Base-by-base conservation (phyloP, 202 grass and related monocot genomes). In the Musa balbisiana region DNA sequence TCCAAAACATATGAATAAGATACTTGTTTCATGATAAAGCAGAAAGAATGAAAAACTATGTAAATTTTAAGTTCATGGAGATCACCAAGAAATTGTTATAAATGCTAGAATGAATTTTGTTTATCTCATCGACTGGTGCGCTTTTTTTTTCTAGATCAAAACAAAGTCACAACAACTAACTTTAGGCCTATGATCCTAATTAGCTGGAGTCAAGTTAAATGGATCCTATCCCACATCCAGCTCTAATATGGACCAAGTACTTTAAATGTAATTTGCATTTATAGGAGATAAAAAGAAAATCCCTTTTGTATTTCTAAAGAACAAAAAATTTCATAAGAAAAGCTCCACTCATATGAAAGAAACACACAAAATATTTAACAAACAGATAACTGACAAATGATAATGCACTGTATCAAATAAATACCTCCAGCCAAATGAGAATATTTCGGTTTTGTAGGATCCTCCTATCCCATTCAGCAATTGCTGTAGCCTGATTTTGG, bases 401-500 rank as follows among this genome's bases (percentile, higher is more conserved):
- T 17, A 51, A 80, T 11, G 23, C 8, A 66, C 2, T 78, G 11
- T 67, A 78, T 67, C 62, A 62, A 21, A 51, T 19, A 10, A 3
- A n/a, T 83, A 92, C 96, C 87, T 99, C 96, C 62, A 99, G 87
- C 87, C 85, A 95, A 72, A 92, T 99, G 78, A 95, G 91, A 87
- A 95, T 91, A 92, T 90, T 95, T 80, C 91, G 83, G 27, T 99
- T 99, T 85, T 99, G 96, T 52, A 99, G 80, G 92, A 99, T 99
- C 84, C 91, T 88, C 77, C 62, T 90, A 78, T 99, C 96, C 91
- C 96, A 99, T 82, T 99, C 96, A 73, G 89, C 84, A 85, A 99
- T 87, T 76, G 87, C 89, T 59, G 84, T 90, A 67, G 96, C 91
- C 76, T 99, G 96, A 79, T 95, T 95, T 76, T 83, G 83, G 78